These are phyloP conservation scores for Fusarium mexicanum DNA, from an alignment of 2,329 filamentous ascomycete species.

Conservation along the genomic window DNA sequence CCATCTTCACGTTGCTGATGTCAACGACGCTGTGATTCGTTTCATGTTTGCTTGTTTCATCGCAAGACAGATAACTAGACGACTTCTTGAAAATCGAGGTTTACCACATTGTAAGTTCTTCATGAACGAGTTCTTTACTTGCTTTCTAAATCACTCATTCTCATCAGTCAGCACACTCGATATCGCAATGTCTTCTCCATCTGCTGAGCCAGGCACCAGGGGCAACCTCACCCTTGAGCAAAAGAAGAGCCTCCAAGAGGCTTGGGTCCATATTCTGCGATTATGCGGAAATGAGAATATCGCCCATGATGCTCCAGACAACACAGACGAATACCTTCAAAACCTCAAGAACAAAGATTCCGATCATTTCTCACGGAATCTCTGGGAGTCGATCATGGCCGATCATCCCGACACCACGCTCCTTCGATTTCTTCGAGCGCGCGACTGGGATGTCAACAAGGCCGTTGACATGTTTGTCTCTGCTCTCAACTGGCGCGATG, in stretches of 20 bases:
- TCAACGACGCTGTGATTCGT: background rate
- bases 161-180: constrained; percentile 9
- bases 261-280: constrained; percentile 34
- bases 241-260: constrained; percentile 22
- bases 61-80: constrained; percentile 4
- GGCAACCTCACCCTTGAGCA: constrained; percentile 31
- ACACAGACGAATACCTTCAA: constrained; percentile 1
- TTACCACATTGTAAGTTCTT: background rate
- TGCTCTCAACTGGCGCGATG: constrained; percentile 50
- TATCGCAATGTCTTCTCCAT: constrained; percentile 15
- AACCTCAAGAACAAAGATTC: constrained; percentile 20
- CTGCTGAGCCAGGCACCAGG: constrained; percentile 28
- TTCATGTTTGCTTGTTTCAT: background rate
- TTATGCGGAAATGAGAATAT: constrained; percentile 11
- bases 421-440: constrained; percentile 53
- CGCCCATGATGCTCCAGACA: background rate
- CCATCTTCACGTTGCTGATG: background rate
- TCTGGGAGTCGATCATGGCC: constrained; percentile 26
- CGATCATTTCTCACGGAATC: constrained; percentile 10
- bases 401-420: constrained; percentile 52
- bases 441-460: constrained; percentile 53
- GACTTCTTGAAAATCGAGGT: background rate
- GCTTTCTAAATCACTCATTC: background rate
- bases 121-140: constrained; percentile 1
- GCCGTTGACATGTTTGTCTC: constrained; percentile 52